Conservation (phyloP, 768 basidiomycete species). For the Lyophyllum atratum region DNA sequence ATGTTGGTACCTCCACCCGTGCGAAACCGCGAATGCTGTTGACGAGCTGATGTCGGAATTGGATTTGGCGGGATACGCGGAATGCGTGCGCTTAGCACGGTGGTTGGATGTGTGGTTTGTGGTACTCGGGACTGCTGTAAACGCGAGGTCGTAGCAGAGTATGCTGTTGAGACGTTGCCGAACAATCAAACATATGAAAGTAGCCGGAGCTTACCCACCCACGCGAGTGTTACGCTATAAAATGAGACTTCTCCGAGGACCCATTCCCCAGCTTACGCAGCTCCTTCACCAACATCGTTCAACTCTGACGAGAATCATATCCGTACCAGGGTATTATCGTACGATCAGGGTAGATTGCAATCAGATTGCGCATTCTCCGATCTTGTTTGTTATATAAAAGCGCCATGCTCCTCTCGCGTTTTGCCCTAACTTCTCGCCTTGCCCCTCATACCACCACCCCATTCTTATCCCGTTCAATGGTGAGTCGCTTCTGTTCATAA, state of each 20-base stretch:
- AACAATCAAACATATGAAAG: conserved; percentile 17
- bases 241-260: neutral
- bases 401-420: conserved; percentile 46
- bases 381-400: conserved; percentile 29
- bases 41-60: conserved; percentile 66
- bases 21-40: conserved; percentile 68
- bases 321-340: conserved; percentile 32
- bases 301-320: neutral
- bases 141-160: conserved; percentile 36
- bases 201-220: conserved; percentile 16
- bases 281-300: conserved; percentile 7
- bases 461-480: conserved; percentile 54
- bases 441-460: conserved; percentile 39
- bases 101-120: conserved; percentile 83
- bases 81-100: conserved; percentile 33
- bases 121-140: conserved; percentile 66
- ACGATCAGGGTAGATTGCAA: conserved; percentile 34
- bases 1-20: conserved; percentile 89
- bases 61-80: conserved; percentile 28
- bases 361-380: conserved; percentile 23
- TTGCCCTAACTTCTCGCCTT: conserved; percentile 36
- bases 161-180: neutral
- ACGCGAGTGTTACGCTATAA: neutral
- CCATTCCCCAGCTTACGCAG: neutral
- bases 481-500: conserved; percentile 21